Evolutionary conservation across 2,329 filamentous ascomycete genomes (phyloP), one percentile per base, ranked within the genome.

Genomic region (Xylariaceae sp.): DNA sequence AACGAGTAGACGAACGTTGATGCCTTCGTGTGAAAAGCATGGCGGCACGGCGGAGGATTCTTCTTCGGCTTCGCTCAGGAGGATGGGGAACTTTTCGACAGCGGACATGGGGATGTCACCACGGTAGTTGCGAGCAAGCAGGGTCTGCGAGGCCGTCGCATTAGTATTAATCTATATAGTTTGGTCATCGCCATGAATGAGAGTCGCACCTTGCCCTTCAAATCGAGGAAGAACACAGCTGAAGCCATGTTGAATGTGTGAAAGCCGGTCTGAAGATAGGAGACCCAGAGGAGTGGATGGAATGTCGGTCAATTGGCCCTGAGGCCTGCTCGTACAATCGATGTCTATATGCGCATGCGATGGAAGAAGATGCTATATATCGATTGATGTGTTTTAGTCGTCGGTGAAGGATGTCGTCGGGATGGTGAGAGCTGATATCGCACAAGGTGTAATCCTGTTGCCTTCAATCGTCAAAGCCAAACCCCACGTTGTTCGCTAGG

Each of bases 91-190:
- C 71, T 95, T 95, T 74, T 99, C 94, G 64, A 99, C 94, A 33
- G 94, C 94, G 51, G 90, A 95, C 94, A 99, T 97, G 71, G 94
- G 94, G 58, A 99, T 95, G 65, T 99, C 94, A 70, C 94, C 94
- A 69, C 94, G 84, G 72, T 99, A 99, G 76, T 99, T 99, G 67
- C 94, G 89, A 71, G 94, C 94, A 66, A 99, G 81, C 63, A 99
- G 91, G 77, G 94, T 97, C 91, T 96, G 69, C 50, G 27, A 35
- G n/a, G 12, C 19, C 22, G 22, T 15, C 7, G 51, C 31, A 53
- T 58, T 18, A 56, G 48, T 45, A 40, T 35, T 31, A 22, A 22
- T 9, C 11, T 7, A 7, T 19, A 6, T 19, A 11, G 14, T 5
- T 35, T 11, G 12, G 39, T 14, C 2, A 18, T 27, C 11, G 14